phyloP scores from a whole-genome alignment of 257 asterid species.

The Solanum chiquidenum region DNA sequence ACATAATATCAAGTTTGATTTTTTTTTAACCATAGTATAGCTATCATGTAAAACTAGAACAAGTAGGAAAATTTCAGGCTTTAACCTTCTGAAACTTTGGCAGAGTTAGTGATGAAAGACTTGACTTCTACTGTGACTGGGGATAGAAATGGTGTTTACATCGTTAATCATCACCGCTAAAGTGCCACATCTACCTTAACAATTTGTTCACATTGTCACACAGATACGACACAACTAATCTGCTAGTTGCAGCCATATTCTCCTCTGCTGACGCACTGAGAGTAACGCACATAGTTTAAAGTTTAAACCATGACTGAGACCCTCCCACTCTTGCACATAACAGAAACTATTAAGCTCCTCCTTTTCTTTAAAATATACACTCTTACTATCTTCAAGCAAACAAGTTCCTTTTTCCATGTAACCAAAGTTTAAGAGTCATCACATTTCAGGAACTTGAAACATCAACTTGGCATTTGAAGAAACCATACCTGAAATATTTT shows the following conservation, averaged over 20 bases:
- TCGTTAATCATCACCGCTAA: neutral
- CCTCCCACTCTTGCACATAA: neutral
- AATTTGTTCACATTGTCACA: neutral
- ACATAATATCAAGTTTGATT: neutral
- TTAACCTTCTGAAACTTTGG: neutral
- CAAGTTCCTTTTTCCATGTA: neutral
- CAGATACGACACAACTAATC: neutral
- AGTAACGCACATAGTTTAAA: neutral
- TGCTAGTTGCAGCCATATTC: neutral
- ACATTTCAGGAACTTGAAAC: neutral
- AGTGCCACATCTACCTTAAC: neutral
- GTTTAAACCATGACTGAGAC: neutral
- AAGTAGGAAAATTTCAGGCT: neutral
- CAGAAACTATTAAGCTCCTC: neutral
- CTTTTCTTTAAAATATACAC: neutral
- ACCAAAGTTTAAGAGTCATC: neutral
- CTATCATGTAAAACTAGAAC: neutral
- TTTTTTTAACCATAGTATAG: too few relatives aligned
- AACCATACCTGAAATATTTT: constrained; percentile 78
- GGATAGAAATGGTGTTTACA: neutral
- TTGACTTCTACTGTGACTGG: neutral
- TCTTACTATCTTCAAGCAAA: neutral
- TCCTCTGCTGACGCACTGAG: neutral
- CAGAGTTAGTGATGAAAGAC: neutral
- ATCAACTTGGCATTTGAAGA: neutral